phyloP scores from a whole-genome alignment of 2,329 filamentous ascomycete genomes.

The Xylariales sp. region DNA sequence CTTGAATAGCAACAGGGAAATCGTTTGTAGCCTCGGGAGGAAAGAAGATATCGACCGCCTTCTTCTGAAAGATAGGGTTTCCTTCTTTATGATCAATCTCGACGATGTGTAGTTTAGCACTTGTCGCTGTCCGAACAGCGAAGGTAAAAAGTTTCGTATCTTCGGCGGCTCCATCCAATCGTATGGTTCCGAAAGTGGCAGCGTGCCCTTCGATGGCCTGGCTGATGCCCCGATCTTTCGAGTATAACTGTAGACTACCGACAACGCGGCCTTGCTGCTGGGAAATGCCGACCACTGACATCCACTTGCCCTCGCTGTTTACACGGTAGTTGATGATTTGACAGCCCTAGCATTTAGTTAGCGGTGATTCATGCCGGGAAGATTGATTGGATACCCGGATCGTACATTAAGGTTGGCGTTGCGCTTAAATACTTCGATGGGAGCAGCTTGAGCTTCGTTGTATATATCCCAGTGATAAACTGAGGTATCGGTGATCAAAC shows the following conservation, averaged over 20 bases:
- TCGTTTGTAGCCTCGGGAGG: constrained; percentile 94
- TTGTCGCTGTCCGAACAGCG: constrained; percentile 87
- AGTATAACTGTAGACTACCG: constrained; percentile 97
- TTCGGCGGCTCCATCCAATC: constrained; percentile 86
- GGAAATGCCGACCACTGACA: constrained; percentile 96
- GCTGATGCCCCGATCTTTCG: constrained; percentile 93
- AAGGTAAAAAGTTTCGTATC: constrained; percentile 98
- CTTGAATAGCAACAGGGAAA: constrained; percentile 97
- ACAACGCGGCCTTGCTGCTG: constrained; percentile 93
- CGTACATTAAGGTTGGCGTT: constrained; percentile 88
- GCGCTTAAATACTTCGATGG: constrained; percentile 93
- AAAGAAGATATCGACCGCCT: constrained; percentile 98
- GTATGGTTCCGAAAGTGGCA: constrained; percentile 89
- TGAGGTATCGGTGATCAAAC: constrained; percentile 88
- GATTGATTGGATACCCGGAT: constrained; percentile 38
- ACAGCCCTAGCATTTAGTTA: constrained; percentile 71
- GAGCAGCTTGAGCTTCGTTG: constrained; percentile 80
- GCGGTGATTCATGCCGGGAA: constrained; percentile 38
- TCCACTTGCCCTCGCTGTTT: constrained; percentile 96
- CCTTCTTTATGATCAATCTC: constrained; percentile 94
- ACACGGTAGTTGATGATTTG: constrained; percentile 99
- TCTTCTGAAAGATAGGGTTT: constrained; percentile 92
- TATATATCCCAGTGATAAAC: constrained; percentile 99
- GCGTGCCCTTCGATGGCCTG: constrained; percentile 98
- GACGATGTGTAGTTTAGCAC: constrained; percentile 96